Percentiles rank a stretch among this genome's conserved stretches.
phyloP scores from a whole-genome alignment of 2,329 filamentous ascomycete species.

The Camillea tinctor region DNA sequence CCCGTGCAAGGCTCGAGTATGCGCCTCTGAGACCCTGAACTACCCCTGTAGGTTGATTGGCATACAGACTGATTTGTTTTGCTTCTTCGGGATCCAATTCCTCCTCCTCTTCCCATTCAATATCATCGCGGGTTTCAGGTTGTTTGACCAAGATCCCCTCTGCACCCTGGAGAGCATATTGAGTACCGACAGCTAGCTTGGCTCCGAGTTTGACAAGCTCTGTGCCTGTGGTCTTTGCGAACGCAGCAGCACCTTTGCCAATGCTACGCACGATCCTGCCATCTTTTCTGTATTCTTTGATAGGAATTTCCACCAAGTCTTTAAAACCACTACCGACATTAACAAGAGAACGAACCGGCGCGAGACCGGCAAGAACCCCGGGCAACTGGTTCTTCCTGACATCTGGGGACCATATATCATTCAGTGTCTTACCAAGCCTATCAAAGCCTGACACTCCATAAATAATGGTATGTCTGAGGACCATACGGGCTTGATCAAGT shows the following conservation, averaged over 20 bases:
- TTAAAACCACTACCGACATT: slow-evolving; percentile 86
- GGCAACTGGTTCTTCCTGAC: slow-evolving; percentile 87
- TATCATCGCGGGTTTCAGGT: slow-evolving; percentile 35
- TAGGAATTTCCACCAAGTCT: slow-evolving; percentile 83
- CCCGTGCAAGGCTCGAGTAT: slow-evolving; percentile 77
- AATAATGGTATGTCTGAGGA: slow-evolving; percentile 83
- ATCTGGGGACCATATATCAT: slow-evolving; percentile 96
- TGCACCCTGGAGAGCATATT: slow-evolving; percentile 85
- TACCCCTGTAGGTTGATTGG: slow-evolving; percentile 88
- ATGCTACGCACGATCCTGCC: slow-evolving; percentile 89
- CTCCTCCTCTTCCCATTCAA: slow-evolving; percentile 58
- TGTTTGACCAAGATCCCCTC: slow-evolving; percentile 70
- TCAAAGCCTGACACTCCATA: slow-evolving; percentile 93
- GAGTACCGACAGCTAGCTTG: slow-evolving; percentile 91
- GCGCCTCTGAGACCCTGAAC: slow-evolving; percentile 82
- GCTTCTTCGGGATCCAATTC: slow-evolving; percentile 66
- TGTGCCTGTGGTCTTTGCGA: slow-evolving; percentile 89
- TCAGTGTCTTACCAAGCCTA: slow-evolving; percentile 81
- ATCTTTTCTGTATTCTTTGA: slow-evolving; percentile 91
- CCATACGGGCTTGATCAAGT: slow-evolving; percentile 83
- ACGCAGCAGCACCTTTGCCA: slow-evolving; percentile 83
- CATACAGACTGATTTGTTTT: slow-evolving; percentile 85
- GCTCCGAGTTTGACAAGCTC: slow-evolving; percentile 94
- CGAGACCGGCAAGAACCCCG: slow-evolving; percentile 82
- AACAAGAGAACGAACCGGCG: slow-evolving; percentile 84